Percentiles rank a stretch among this genome's conserved stretches.
These are phyloP conservation scores for Globisporangium iwayamae DNA, from an alignment of 352 stramenopile species.

Conservation along the genomic window DNA sequence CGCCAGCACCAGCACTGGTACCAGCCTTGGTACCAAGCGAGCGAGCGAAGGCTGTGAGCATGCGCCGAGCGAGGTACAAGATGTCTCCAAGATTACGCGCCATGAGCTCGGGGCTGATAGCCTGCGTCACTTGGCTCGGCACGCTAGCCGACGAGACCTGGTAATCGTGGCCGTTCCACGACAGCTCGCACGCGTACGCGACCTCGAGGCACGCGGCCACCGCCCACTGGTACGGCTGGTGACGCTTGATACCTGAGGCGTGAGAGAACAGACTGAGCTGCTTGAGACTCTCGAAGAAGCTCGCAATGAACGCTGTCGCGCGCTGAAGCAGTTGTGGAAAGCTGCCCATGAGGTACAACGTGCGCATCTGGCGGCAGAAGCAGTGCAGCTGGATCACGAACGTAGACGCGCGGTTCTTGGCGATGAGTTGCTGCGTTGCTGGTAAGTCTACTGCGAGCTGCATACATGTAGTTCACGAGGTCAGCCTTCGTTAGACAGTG, in stretches of 20 bases:
- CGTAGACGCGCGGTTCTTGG: slow-evolving; percentile 43
- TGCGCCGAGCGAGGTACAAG: slow-evolving; percentile 64
- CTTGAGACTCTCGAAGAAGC: slow-evolving; percentile 41
- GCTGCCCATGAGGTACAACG: slow-evolving; percentile 66
- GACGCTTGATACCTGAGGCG: slow-evolving; percentile 22
- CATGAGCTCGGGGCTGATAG: slow-evolving; percentile 60
- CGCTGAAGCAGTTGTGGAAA: slow-evolving; percentile 61
- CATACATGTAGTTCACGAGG: background rate
- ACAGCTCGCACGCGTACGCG: slow-evolving; percentile 68
- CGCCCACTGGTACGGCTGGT: slow-evolving; percentile 66
- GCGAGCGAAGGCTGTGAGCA: slow-evolving; percentile 46
- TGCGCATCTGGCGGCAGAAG: slow-evolving; percentile 76
- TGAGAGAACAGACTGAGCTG: slow-evolving; percentile 19
- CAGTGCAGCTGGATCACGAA: slow-evolving; percentile 66
- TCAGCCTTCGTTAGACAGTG: background rate
- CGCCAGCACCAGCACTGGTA: background rate
- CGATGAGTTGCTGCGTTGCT: slow-evolving; percentile 48
- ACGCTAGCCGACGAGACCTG: slow-evolving; percentile 51
- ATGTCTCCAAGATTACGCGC: slow-evolving; percentile 58
- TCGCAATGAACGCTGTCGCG: slow-evolving; percentile 48
- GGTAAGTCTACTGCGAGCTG: slow-evolving; percentile 64
- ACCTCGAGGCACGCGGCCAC: slow-evolving; percentile 73
- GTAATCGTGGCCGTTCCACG: slow-evolving; percentile 66
- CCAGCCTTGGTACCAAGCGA: background rate
- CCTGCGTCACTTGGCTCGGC: slow-evolving; percentile 33